Evolutionary conservation across 306 rosid species (phyloP), one percentile per base, ranked within the genome.

Genomic region (Ammopiptanthus mongolicus): DNA sequence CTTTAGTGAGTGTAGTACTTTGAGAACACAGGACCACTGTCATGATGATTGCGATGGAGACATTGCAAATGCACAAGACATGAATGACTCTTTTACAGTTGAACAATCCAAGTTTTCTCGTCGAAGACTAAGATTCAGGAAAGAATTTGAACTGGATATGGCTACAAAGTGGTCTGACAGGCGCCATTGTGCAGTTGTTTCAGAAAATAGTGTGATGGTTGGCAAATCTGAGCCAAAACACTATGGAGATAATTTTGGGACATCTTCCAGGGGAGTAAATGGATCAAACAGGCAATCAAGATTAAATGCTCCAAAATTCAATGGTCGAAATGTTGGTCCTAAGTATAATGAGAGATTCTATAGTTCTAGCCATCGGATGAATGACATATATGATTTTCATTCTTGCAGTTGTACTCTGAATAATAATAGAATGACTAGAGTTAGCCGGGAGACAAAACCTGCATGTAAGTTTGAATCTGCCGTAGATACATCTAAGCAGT

Each of bases 111-210:
- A 73, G 67, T 71, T 69, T 75, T 83, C 96, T 56, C 86, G 84
- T 50, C 75, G 83, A 73, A 92, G 84, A 83, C 80, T 29, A 62
- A 87, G 90, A 86, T 75, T 72, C 65, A 74, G 81, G 84, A 88
- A 89, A 73, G 97, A 92, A 71, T 81, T 64, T 86, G 97, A 85
- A 42, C 76, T 23, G 47, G 96, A 89, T 71, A 65, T 76, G 72
- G 81, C 91, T 61, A 74, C 81, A 78, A 90, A 88, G 88, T 88
- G 97, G 97, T 73, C 92, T 44, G 97, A 90, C 82, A 82, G 91
- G 69, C 84, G 85, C 71, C 84, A 56, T 31, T 79, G 72, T 78
- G 73, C 87, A 63, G 84, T 81, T 85, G 85, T 82, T 82, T 82
- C 91, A 51, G 96, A 94, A 65, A 77, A 67, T 84, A 84, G 81